Conservation (phyloP, 1,284 basidiomycete genomes). For the Wallemia ichthyophaga region DNA sequence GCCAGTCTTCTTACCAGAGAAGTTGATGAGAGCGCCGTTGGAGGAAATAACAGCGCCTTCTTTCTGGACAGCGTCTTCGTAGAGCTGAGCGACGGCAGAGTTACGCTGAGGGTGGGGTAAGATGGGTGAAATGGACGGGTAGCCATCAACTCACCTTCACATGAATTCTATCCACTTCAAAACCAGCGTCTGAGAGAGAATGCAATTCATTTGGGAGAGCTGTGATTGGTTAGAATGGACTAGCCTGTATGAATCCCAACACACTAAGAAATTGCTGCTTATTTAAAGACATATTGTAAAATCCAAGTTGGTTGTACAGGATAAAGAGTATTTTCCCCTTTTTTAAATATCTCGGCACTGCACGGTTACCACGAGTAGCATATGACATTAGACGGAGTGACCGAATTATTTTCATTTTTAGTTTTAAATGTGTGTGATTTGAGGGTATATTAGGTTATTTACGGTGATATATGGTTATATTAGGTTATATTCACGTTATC, state of each 20-base stretch:
- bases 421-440: neutral
- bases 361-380: neutral
- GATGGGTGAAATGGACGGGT: neutral
- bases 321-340: neutral
- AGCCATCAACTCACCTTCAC: conserved; percentile 7
- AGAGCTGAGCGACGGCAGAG: conserved; percentile 73
- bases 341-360: neutral
- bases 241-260: neutral
- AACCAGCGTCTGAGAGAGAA: conserved; percentile 96
- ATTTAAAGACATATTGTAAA: neutral
- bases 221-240: conserved; percentile 10
- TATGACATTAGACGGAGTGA: neutral
- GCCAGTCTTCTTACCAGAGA: conserved; percentile 97
- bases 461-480: neutral
- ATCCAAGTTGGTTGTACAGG: neutral
- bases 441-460: too few relatives aligned
- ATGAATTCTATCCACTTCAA: conserved; percentile 45
- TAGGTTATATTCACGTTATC: neutral
- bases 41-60: conserved; percentile 94
- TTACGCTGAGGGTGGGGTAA: conserved; percentile 47
- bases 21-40: conserved; percentile 94
- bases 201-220: conserved; percentile 75
- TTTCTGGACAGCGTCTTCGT: conserved; percentile 93
- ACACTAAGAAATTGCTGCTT: neutral
- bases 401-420: neutral